A percentile compares a stretch with the other conserved stretches of the same genome.
Conservation (phyloP, 1,139 yeast genomes). For the Saccharomyces hybrid region DNA sequence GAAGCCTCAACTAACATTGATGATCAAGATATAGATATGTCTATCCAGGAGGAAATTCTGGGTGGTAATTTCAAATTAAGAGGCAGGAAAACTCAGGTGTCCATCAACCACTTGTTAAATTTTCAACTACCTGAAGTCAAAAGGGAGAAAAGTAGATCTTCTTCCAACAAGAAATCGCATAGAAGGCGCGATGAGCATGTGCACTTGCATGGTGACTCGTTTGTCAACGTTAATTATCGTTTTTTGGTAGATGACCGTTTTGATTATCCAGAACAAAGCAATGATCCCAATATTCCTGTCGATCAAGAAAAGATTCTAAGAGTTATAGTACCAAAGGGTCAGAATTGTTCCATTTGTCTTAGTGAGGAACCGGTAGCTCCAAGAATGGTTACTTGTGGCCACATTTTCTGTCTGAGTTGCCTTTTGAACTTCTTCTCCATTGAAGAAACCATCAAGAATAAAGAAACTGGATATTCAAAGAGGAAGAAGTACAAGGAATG, state of each 20-base stretch:
- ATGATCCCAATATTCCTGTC: slow-evolving; percentile 72
- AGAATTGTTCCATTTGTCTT: slow-evolving; percentile 84
- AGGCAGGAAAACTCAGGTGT: slow-evolving; percentile 48
- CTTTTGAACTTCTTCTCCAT: slow-evolving; percentile 51
- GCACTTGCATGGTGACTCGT: slow-evolving; percentile 60
- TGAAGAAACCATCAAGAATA: slow-evolving; percentile 39
- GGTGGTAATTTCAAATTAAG: slow-evolving; percentile 32
- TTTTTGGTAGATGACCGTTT: slow-evolving; percentile 64
- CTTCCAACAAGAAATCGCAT: slow-evolving; percentile 16
- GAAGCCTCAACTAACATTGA: background rate
- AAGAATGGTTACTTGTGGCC: slow-evolving; percentile 93
- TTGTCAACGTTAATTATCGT: slow-evolving; percentile 77
- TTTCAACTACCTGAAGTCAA: slow-evolving; percentile 51
- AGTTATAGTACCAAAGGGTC: slow-evolving; percentile 65
- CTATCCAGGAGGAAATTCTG: slow-evolving; percentile 34
- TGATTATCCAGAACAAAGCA: slow-evolving; percentile 47
- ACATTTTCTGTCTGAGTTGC: slow-evolving; percentile 80
- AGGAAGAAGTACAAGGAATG: slow-evolving; percentile 61
- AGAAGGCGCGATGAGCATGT: slow-evolving; percentile 24
- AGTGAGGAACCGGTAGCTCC: slow-evolving; percentile 84
- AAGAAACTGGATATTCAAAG: slow-evolving; percentile 18
- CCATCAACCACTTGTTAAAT: slow-evolving; percentile 58
- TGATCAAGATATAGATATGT: slow-evolving; percentile 17
- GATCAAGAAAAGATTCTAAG: slow-evolving; percentile 56
- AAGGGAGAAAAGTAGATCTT: slow-evolving; percentile 17